A percentile compares a stretch with the other conserved stretches of the same genome.
phyloP scores from a whole-genome alignment of 177 flowering plant species.

The Vitis hybrid region DNA sequence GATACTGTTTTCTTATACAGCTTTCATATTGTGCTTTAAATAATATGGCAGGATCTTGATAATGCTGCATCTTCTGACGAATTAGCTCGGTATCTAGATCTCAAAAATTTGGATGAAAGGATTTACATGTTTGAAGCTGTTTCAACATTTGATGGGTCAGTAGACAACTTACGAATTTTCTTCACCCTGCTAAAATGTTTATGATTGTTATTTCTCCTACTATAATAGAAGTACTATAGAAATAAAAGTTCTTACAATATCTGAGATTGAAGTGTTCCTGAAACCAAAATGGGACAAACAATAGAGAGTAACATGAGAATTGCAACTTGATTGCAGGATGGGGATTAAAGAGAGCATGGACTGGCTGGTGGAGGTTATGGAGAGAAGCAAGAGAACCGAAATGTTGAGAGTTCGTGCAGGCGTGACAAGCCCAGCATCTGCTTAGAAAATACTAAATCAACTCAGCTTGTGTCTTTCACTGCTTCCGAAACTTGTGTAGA shows the following conservation, averaged over 20 bases:
- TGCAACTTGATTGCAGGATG: constrained; percentile 44
- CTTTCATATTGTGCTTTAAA: not conserved
- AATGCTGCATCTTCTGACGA: constrained; percentile 86
- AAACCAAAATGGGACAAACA: not conserved
- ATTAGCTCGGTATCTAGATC: constrained; percentile 80
- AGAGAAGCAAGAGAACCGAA: constrained; percentile 89
- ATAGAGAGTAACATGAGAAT: not conserved
- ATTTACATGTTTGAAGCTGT: constrained; percentile 84
- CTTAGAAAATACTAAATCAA: constrained; percentile 7
- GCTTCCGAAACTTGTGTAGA: no score
- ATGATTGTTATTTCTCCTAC: no score
- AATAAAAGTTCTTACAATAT: no score
- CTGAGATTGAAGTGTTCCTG: no score
- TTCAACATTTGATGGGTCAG: constrained; percentile 91
- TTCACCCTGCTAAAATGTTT: no score
- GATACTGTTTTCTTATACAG: not conserved
- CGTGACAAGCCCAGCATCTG: constrained; percentile 11
- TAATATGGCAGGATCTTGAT: constrained; percentile 64
- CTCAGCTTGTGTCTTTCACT: no score
- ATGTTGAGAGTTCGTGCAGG: constrained; percentile 69
- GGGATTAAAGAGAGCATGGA: constrained; percentile 84
- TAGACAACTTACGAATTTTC: not conserved
- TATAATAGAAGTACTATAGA: no score
- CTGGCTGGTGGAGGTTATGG: constrained; percentile 92
- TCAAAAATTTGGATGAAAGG: constrained; percentile 91